Percentiles rank a stretch among this genome's conserved stretches.
phyloP scores from a whole-genome alignment of 2,329 filamentous ascomycete genomes.

The Colletotrichum graminicola region DNA sequence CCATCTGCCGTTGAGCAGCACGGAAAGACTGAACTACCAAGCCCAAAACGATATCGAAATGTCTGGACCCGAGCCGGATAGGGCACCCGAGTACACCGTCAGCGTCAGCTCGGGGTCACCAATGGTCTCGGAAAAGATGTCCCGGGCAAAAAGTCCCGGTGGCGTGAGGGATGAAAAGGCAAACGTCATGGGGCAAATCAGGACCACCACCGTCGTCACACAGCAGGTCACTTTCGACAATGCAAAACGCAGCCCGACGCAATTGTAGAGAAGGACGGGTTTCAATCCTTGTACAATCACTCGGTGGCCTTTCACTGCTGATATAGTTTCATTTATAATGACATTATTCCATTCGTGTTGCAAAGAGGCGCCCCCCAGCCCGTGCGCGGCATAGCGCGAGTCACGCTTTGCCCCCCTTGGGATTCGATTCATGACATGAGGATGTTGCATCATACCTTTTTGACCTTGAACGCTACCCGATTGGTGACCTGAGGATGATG shows the following conservation, averaged over 20 bases:
- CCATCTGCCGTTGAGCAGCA: conserved; percentile 15
- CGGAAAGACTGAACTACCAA: conserved; percentile 8
- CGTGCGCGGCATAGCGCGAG: not conserved
- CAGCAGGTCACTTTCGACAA: conserved; percentile 38
- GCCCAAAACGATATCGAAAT: conserved; percentile 26
- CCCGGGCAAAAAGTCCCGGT: not conserved
- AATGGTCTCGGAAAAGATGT: not conserved
- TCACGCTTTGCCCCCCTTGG: not conserved
- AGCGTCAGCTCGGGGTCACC: conserved; percentile 26
- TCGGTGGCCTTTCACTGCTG: not conserved
- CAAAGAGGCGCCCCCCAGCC: not conserved
- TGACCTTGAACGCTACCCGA: not conserved
- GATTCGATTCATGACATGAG: not conserved
- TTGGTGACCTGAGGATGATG: not conserved
- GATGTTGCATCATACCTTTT: not conserved
- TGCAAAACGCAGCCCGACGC: not conserved
- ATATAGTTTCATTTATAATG: not conserved
- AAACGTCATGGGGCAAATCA: conserved; percentile 29
- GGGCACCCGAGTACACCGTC: conserved; percentile 30
- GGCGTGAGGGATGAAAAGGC: not conserved
- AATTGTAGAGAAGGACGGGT: not conserved
- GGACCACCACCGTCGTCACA: conserved; percentile 45
- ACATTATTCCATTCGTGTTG: not conserved
- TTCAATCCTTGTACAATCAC: not conserved
- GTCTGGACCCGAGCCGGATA: not conserved